Evolutionary conservation across 306 rosid species (phyloP), one percentile per base, ranked within the genome.

Genomic region (Lathyrus tuberosus): DNA sequence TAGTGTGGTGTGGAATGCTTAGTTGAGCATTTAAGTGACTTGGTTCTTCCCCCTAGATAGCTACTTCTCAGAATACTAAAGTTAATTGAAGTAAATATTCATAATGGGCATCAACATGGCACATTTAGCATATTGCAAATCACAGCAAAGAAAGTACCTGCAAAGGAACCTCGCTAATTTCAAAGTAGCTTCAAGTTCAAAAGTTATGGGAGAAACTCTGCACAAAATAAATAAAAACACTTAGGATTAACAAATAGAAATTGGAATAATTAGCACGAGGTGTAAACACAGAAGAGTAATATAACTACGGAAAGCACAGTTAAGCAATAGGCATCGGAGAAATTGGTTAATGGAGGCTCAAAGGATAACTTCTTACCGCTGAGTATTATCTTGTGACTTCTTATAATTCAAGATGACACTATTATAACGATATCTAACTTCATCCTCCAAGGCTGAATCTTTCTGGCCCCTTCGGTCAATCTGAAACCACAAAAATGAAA

Each of bases 141-240:
- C 63, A 38, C 51, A 49, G 62, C 52, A 70, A 77, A 74, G 48
- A 70, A 62, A 15, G 16, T 73, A 91, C 97, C 98, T 84, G 96
- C 98, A 94, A 75, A 94, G 96, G 69, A 85, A 91, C 80, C 97
- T 88, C 59, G 98, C 97, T 74, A 94, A 73, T 83, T 94, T 94
- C 83, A 94, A 74, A 73, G 96, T 94, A 65, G 98, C 98, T 87
- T 94, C 98, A 40, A 94, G 96, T 84, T 91, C 99, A 83, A 94
- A 94, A 65, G 95, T 89, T 76, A 94, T 57, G 74, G 99, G 99
- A 62, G 99, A 94, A 80, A 94, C 99, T 81, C 99, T 94, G 92
- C 86, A 90, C 40, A 76, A 54, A 79, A 63, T 58, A 17, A 72
- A 31, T 28, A 76, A 38, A 62, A 62, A 69, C 26, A 58, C 42